Evolutionary conservation across 176 grass and related monocot genomes (phyloP).

Genomic region (Ensete ventricosum): DNA sequence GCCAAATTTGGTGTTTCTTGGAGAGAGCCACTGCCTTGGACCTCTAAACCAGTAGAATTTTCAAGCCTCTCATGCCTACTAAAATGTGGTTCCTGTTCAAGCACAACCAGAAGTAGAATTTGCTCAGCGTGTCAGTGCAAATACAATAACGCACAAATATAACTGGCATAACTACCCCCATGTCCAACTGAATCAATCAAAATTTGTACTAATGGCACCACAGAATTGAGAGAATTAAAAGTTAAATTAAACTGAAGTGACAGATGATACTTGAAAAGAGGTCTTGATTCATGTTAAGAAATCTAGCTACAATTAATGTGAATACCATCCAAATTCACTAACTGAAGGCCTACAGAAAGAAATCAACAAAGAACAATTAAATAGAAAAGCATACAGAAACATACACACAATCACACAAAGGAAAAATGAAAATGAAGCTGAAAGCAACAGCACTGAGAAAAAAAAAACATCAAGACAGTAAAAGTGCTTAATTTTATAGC

Average conservation of each 20-base stretch:
- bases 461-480: too few species aligned
- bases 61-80: conserved; percentile 5
- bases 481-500: too few species aligned
- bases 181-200: not conserved
- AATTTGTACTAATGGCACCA: not conserved
- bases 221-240: not conserved
- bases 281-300: too few species aligned
- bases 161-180: not conserved
- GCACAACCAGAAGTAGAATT: not conserved
- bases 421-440: too few species aligned
- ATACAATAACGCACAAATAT: not conserved
- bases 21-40: not conserved
- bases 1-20: conserved; percentile 8
- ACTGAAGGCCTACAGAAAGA: too few species aligned
- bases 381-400: too few species aligned
- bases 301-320: not conserved
- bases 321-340: not conserved
- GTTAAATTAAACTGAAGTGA: not conserved
- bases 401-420: too few species aligned
- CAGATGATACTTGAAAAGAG: too few species aligned
- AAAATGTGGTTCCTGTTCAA: conserved; percentile 28
- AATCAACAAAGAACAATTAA: too few species aligned
- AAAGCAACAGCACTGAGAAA: too few species aligned
- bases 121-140: not conserved
- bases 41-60: conserved; percentile 5